A percentile compares a stretch with the other conserved stretches of the same genome.
phyloP scores from a whole-genome alignment of 208 protist genomes.

The Kentomonas sorsogonicus region DNA sequence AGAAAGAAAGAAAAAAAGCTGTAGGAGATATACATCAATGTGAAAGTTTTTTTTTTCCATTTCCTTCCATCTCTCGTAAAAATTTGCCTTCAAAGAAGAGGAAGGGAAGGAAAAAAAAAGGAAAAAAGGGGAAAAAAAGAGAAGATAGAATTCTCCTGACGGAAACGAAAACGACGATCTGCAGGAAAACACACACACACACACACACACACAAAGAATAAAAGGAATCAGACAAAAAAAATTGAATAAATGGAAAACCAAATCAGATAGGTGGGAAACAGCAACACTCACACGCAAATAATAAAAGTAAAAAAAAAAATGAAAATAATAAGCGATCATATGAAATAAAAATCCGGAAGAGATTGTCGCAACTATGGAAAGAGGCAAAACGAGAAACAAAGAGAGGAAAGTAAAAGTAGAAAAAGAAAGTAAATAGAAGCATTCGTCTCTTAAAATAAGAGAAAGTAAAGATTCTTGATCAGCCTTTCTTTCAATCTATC shows the following conservation, averaged over 20 bases:
- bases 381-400: no score
- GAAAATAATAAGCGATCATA: no score
- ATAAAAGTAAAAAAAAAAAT: constrained; percentile 7
- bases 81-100: background rate
- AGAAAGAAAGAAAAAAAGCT: constrained; percentile 7
- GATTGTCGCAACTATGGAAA: no score
- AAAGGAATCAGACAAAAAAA: background rate
- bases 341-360: no score
- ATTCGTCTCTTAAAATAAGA: no score
- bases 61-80: background rate
- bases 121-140: background rate
- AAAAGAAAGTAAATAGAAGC: no score
- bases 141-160: background rate
- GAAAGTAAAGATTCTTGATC: no score
- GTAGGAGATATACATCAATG: background rate
- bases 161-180: background rate
- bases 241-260: background rate
- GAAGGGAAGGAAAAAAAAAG: constrained; percentile 6
- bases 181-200: background rate
- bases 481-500: no score
- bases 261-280: background rate
- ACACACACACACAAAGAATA: background rate
- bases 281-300: background rate
- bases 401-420: no score
- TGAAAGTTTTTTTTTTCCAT: background rate